Evolutionary conservation across 345 rosid genomes (phyloP).

Genomic region (Clarkia xantiana): DNA sequence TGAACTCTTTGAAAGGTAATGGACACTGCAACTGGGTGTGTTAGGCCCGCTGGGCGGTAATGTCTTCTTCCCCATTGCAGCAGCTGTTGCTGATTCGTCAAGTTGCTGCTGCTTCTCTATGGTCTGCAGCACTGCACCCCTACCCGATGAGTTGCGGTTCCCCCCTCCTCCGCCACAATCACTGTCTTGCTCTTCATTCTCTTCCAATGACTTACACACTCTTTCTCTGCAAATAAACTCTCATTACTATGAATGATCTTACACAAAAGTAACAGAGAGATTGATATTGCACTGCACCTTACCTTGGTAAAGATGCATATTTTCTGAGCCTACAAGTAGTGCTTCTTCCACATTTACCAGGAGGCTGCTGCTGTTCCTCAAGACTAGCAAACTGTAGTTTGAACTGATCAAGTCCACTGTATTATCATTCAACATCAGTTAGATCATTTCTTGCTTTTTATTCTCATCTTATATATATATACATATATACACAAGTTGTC

Average conservation of each 20-base stretch:
- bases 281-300: neutral
- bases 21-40: constrained; percentile 6
- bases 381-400: constrained; percentile 9
- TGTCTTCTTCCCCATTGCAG: neutral
- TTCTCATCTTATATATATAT: too few species aligned
- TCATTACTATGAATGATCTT: too few species aligned
- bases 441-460: too few species aligned
- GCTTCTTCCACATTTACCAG: neutral
- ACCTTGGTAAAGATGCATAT: constrained; percentile 10
- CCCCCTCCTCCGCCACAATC: constrained; percentile 5
- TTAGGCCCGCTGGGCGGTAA: neutral
- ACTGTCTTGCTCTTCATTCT: constrained; percentile 1
- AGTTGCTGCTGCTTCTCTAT: neutral
- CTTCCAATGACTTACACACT: constrained; percentile 4
- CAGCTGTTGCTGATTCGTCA: neutral
- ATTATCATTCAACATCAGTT: neutral
- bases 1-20: constrained; percentile 5
- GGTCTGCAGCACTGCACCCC: constrained; percentile 3
- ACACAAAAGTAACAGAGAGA: too few species aligned
- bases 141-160: constrained; percentile 1
- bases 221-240: constrained; percentile 1
- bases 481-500: too few species aligned
- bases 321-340: constrained; percentile 2
- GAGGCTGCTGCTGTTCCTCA: constrained; percentile 5
- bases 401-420: constrained; percentile 9